Percentiles rank a stretch among this genome's conserved stretches.
Conservation (phyloP, 1,139 yeast genomes). For the Meyerozyma athensensis region DNA sequence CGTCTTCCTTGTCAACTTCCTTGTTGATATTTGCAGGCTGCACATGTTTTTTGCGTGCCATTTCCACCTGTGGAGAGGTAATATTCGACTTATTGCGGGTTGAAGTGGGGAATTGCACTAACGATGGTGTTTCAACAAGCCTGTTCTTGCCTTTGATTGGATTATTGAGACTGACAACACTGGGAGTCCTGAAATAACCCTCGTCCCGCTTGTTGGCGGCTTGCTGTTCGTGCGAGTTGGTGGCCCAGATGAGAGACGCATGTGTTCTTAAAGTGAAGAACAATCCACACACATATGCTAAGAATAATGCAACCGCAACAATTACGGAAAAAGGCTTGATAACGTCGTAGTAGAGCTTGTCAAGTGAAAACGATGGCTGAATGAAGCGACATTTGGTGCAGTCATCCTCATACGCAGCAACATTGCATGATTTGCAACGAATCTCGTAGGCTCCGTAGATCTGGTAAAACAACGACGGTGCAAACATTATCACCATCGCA, state of each 20-base stretch:
- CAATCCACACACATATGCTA: conserved; percentile 86
- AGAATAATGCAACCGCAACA: conserved; percentile 75
- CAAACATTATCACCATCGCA: conserved; percentile 88
- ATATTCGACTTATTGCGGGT: not conserved
- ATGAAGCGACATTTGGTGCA: conserved; percentile 74
- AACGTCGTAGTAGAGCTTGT: conserved; percentile 58
- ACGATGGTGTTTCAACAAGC: not conserved
- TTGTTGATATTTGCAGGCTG: conserved; percentile 6
- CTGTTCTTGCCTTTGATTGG: conserved; percentile 8
- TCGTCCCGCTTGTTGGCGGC: conserved; percentile 20
- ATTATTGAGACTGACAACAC: conserved; percentile 28
- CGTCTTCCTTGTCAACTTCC: conserved; percentile 22
- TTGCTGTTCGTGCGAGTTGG: conserved; percentile 34
- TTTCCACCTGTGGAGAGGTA: not conserved
- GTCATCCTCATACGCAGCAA: conserved; percentile 21
- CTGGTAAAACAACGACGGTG: conserved; percentile 88
- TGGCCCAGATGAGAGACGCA: conserved; percentile 94
- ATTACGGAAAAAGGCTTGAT: conserved; percentile 77
- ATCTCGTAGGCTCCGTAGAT: conserved; percentile 87
- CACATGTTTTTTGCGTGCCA: not conserved
- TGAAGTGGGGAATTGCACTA: not conserved
- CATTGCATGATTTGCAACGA: conserved; percentile 52
- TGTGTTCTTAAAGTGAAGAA: conserved; percentile 93
- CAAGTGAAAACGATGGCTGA: conserved; percentile 68
- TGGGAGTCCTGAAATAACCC: conserved; percentile 24